Percentiles rank a stretch among this genome's conserved stretches.
These are phyloP conservation scores for Pistacia integerrima DNA, from an alignment of 345 rosid genomes.

Conservation along the genomic window DNA sequence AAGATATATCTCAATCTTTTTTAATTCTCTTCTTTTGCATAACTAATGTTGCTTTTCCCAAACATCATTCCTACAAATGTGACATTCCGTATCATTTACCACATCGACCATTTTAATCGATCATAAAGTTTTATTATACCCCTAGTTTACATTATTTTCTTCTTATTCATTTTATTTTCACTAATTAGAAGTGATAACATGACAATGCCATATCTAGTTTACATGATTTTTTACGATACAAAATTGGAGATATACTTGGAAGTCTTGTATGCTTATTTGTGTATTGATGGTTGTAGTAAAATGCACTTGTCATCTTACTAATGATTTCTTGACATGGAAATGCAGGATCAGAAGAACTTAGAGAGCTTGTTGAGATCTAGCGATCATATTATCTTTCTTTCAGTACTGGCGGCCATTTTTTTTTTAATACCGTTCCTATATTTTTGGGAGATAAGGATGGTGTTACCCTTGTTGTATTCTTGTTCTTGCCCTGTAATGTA, in stretches of 20 bases:
- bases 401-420: background rate
- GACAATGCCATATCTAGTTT: background rate
- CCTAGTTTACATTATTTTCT: background rate
- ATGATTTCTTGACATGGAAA: too few relatives aligned
- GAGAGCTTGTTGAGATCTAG: conserved; percentile 24
- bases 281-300: background rate
- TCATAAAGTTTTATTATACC: background rate
- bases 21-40: conserved; percentile 4
- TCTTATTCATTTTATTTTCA: background rate
- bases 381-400: background rate
- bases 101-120: too few relatives aligned
- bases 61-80: background rate
- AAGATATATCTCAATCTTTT: conserved; percentile 16
- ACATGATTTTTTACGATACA: background rate
- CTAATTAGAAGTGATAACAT: background rate
- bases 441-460: background rate
- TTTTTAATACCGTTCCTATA: too few relatives aligned
- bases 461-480: background rate
- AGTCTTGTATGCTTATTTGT: background rate
- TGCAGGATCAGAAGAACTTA: conserved; percentile 44
- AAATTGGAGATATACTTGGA: background rate
- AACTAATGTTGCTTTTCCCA: background rate
- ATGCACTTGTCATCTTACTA: background rate
- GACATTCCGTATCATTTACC: background rate
- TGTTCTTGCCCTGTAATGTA: background rate